Conservation (phyloP, 1,139 yeast genomes). For the Geotrichum restrictum region DNA sequence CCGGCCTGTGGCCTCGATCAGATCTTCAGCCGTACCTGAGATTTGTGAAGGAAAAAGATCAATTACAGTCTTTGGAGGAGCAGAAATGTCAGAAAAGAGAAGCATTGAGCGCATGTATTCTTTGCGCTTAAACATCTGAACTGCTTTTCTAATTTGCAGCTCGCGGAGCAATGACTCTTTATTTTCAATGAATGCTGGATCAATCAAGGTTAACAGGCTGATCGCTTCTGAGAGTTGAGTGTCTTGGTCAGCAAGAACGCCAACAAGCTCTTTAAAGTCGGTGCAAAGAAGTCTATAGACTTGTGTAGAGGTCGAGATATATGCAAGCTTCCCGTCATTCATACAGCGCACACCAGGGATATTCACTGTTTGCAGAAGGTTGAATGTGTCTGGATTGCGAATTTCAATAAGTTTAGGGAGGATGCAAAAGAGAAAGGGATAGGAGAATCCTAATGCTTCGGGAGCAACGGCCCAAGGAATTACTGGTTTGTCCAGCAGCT, state of each 20-base stretch:
- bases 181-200: constrained; percentile 35
- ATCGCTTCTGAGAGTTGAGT: constrained; percentile 44
- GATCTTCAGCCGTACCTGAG: constrained; percentile 27
- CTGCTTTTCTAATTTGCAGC: constrained; percentile 45
- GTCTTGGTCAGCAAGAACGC: constrained; percentile 27
- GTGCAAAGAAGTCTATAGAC: constrained; percentile 31
- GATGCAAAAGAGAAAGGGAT: constrained; percentile 37
- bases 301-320: constrained; percentile 30
- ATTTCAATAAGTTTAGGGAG: constrained; percentile 30
- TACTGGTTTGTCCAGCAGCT: constrained; percentile 24
- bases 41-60: constrained; percentile 44
- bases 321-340: constrained; percentile 26
- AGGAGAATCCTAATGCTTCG: constrained; percentile 30
- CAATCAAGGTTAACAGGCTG: constrained; percentile 40
- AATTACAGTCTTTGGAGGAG: constrained; percentile 54
- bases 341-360: constrained; percentile 28
- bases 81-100: constrained; percentile 51
- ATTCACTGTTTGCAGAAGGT: constrained; percentile 28
- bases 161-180: constrained; percentile 42
- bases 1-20: constrained; percentile 21
- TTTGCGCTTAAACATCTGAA: constrained; percentile 37
- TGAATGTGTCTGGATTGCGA: constrained; percentile 35
- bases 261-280: constrained; percentile 37
- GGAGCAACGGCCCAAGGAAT: constrained; percentile 30
- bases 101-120: constrained; percentile 43